These are phyloP conservation scores for Calcarisporium arbuscula DNA, from an alignment of 2,329 filamentous ascomycete species.

Conservation along the genomic window DNA sequence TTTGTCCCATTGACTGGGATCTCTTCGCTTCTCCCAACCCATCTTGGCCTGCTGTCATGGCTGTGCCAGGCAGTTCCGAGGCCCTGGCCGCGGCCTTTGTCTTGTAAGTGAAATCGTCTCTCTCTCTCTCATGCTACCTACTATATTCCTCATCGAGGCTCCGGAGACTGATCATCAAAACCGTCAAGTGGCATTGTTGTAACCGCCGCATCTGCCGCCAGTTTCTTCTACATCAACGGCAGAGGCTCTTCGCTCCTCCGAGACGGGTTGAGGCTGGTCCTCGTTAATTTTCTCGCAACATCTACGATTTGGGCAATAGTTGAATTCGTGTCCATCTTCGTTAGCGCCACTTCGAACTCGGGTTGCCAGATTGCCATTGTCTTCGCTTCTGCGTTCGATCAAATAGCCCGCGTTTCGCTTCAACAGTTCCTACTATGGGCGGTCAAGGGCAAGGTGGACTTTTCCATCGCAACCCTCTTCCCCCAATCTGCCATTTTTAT, in stretches of 20 bases:
- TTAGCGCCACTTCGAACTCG: slow-evolving; percentile 34
- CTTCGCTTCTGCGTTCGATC: slow-evolving; percentile 50
- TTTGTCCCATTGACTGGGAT: slow-evolving; percentile 42
- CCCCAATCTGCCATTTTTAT: slow-evolving; percentile 40
- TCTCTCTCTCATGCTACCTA: neutral
- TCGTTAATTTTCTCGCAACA: slow-evolving; percentile 46
- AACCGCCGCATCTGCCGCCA: slow-evolving; percentile 41
- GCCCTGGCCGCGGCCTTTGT: slow-evolving; percentile 47
- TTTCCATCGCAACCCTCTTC: slow-evolving; percentile 30
- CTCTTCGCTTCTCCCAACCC: slow-evolving; percentile 23
- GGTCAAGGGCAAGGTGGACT: slow-evolving; percentile 32
- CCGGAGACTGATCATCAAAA: neutral
- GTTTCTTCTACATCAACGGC: slow-evolving; percentile 40
- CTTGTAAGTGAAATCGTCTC: slow-evolving; percentile 37
- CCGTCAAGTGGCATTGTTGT: slow-evolving; percentile 48
- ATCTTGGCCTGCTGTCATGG: slow-evolving; percentile 31
- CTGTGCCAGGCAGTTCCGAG: slow-evolving; percentile 36
- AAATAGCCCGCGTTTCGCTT: slow-evolving; percentile 46
- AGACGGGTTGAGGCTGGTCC: slow-evolving; percentile 59
- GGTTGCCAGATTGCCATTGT: slow-evolving; percentile 47
- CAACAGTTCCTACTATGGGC: slow-evolving; percentile 50
- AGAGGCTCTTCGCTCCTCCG: slow-evolving; percentile 43
- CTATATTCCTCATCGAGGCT: slow-evolving; percentile 1
- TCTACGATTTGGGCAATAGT: slow-evolving; percentile 48
- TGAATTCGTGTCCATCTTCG: slow-evolving; percentile 43